These are phyloP conservation scores for Dendrothele bispora DNA, from an alignment of 768 basidiomycete species.

Conservation along the genomic window DNA sequence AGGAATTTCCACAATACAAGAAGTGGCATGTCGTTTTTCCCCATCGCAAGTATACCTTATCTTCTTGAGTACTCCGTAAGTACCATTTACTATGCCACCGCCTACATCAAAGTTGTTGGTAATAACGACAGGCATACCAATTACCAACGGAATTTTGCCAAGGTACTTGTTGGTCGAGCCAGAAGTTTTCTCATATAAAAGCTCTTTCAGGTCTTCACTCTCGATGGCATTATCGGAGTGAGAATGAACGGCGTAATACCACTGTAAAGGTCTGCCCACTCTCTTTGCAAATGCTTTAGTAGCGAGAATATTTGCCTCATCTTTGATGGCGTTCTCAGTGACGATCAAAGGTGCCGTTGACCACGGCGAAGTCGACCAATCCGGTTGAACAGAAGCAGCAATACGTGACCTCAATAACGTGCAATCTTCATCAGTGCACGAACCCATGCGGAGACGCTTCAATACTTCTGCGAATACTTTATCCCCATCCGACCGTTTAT, in stretches of 20 bases:
- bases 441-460: constrained; percentile 5
- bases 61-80: too few relatives aligned
- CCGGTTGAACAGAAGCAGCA: background rate
- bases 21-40: too few relatives aligned
- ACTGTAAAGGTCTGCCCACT: constrained; percentile 1
- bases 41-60: too few relatives aligned
- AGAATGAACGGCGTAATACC: constrained; percentile 18
- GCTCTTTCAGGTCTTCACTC: background rate
- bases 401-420: constrained; percentile 11
- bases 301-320: constrained; percentile 20
- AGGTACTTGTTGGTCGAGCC: constrained; percentile 15
- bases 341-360: constrained; percentile 19
- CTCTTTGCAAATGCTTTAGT: constrained; percentile 10
- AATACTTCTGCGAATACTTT: constrained; percentile 1
- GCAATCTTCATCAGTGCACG: constrained; percentile 16
- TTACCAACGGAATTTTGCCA: too few relatives aligned
- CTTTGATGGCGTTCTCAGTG: constrained; percentile 21
- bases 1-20: too few relatives aligned
- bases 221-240: background rate
- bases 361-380: constrained; percentile 7
- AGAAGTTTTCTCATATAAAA: constrained; percentile 10
- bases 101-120: too few relatives aligned
- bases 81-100: constrained; percentile 13
- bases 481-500: too few relatives aligned
- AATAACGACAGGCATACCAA: too few relatives aligned